Conservation (phyloP, 495 filamentous ascomycete genomes). For the Penicillium egyptiacum region DNA sequence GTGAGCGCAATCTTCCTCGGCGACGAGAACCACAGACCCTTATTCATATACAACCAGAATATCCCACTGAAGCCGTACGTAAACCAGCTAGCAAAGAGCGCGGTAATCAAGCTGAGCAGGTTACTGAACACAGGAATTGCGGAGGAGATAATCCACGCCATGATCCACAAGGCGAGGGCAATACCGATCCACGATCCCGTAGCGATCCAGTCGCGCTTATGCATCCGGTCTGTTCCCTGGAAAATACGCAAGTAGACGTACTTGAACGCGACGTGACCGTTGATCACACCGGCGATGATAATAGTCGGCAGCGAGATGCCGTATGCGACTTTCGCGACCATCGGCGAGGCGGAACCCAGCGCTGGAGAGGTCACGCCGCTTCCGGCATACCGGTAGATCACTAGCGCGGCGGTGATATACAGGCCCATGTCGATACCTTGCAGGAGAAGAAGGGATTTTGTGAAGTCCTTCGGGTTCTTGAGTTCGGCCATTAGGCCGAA, state of each 20-base stretch:
- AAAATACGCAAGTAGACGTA: conserved; percentile 67
- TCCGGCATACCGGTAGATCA: conserved; percentile 73
- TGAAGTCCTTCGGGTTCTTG: conserved; percentile 64
- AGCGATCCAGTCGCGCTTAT: conserved; percentile 54
- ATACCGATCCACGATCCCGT: conserved; percentile 59
- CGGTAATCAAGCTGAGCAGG: conserved; percentile 55
- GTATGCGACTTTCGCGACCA: conserved; percentile 69
- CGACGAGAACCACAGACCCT: conserved; percentile 31
- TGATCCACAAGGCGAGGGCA: conserved; percentile 54
- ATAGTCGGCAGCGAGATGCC: conserved; percentile 77
- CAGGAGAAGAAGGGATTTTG: conserved; percentile 64
- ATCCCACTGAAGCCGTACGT: conserved; percentile 45
- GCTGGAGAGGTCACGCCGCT: conserved; percentile 67
- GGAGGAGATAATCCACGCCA: conserved; percentile 71
- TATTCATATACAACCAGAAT: conserved; percentile 47
- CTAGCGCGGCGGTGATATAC: conserved; percentile 53
- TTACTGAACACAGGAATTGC: conserved; percentile 72
- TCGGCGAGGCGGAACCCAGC: conserved; percentile 61
- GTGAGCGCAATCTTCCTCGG: conserved; percentile 36
- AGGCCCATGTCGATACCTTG: conserved; percentile 64
- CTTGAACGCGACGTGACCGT: conserved; percentile 61
- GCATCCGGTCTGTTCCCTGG: conserved; percentile 58
- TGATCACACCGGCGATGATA: conserved; percentile 62
- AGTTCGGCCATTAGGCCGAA: conserved; percentile 78
- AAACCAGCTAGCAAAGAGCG: conserved; percentile 47